These are phyloP conservation scores for Bonia amplexicaulis DNA, from an alignment of 176 grass and related monocot species.

Conservation along the genomic window DNA sequence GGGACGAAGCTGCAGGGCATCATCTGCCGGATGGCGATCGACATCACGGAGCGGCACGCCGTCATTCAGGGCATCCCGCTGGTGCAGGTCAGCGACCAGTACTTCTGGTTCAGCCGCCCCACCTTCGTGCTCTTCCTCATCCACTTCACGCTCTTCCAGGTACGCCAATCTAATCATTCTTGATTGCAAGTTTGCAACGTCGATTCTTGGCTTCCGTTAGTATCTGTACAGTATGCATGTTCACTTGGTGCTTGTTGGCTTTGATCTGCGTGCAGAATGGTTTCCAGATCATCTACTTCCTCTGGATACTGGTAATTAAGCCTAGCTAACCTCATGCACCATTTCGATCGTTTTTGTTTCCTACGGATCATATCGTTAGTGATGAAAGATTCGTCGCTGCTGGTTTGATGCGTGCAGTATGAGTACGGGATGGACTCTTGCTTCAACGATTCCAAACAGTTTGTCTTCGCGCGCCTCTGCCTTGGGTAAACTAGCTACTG, in stretches of 20 bases:
- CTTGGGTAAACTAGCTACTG: constrained; percentile 42
- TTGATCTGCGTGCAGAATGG: constrained; percentile 56
- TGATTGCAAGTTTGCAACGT: not conserved
- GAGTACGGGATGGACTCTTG: constrained; percentile 90
- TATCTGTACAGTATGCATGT: not conserved
- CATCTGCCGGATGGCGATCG: constrained; percentile 88
- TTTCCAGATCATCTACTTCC: constrained; percentile 88
- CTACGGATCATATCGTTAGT: not conserved
- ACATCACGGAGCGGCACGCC: constrained; percentile 92
- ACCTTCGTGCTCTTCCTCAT: constrained; percentile 82
- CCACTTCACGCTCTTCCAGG: constrained; percentile 93
- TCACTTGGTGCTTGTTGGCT: not conserved
- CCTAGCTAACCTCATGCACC: not conserved
- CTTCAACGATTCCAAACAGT: constrained; percentile 63
- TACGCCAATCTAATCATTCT: not conserved
- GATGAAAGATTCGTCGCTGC: not conserved
- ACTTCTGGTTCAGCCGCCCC: constrained; percentile 83
- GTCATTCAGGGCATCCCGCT: constrained; percentile 96
- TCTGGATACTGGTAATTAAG: constrained; percentile 83
- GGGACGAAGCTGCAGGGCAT: constrained; percentile 96
- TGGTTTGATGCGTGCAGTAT: constrained; percentile 40
- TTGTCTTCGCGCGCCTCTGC: constrained; percentile 62
- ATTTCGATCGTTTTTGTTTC: not conserved
- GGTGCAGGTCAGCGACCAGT: constrained; percentile 84
- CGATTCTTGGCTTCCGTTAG: not conserved